Conservation (phyloP, 371 early-diverging fungal species). For the Sporodiniella umbellata region DNA sequence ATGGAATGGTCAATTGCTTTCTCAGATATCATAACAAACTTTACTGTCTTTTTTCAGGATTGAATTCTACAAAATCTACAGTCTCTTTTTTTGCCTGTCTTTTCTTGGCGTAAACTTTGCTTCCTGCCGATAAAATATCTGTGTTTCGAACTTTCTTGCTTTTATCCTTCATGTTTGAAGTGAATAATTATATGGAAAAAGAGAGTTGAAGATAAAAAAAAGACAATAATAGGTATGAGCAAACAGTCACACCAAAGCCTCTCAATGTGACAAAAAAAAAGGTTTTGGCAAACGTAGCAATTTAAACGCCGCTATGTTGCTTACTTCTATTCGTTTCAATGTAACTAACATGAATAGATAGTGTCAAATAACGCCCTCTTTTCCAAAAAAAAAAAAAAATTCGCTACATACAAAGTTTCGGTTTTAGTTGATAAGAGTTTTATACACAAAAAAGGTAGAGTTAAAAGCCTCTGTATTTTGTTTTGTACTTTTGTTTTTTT, state of each 20-base stretch:
- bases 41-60: constrained; percentile 61
- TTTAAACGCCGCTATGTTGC: too few species aligned
- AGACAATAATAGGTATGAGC: neutral
- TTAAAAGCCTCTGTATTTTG: too few species aligned
- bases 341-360: too few species aligned
- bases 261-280: neutral
- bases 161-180: constrained; percentile 6
- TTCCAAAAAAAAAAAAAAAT: neutral
- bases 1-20: neutral
- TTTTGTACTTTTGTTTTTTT: too few species aligned
- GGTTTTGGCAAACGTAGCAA: too few species aligned
- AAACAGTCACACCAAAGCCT: constrained; percentile 7
- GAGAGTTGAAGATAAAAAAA: neutral
- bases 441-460: neutral
- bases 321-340: too few species aligned
- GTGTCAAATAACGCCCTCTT: too few species aligned
- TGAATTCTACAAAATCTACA: constrained; percentile 62
- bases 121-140: constrained; percentile 62
- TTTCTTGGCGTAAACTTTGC: constrained; percentile 71
- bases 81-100: constrained; percentile 61
- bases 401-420: too few species aligned
- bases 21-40: neutral
- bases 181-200: neutral
- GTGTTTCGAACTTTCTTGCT: constrained; percentile 46
- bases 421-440: too few species aligned